A percentile compares a stretch with the other conserved stretches of the same genome.
Evolutionary conservation across 2,329 filamentous ascomycete species (phyloP).

Genomic region (Colletotrichum aenigma): DNA sequence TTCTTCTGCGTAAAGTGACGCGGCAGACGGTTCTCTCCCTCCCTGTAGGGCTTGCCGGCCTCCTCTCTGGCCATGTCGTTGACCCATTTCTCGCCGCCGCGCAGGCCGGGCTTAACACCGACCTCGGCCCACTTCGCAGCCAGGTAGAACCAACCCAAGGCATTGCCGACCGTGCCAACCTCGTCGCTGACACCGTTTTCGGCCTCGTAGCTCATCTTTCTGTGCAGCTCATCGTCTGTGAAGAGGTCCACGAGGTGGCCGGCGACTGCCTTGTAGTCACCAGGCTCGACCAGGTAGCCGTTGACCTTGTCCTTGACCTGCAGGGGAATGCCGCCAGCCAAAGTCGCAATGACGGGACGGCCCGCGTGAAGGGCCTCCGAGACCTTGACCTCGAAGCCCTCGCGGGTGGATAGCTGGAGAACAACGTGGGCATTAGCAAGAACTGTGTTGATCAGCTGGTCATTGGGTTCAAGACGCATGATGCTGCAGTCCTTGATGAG

Average conservation of each 20-base stretch:
- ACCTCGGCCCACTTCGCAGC: conserved; percentile 67
- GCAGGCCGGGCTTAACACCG: conserved; percentile 51
- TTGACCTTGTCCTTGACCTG: conserved; percentile 75
- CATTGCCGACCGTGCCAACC: conserved; percentile 81
- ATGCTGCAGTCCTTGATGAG: conserved; percentile 71
- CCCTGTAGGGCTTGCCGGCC: conserved; percentile 61
- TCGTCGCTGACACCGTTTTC: conserved; percentile 75
- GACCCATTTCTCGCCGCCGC: conserved; percentile 69
- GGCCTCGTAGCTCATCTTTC: conserved; percentile 69
- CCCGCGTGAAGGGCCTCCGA: conserved; percentile 84
- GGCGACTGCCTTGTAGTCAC: conserved; percentile 73
- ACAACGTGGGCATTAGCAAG: conserved; percentile 75
- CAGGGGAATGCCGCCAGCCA: conserved; percentile 79
- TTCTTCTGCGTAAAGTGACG: conserved; percentile 42
- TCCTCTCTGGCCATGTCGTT: conserved; percentile 75
- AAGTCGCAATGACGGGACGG: conserved; percentile 76
- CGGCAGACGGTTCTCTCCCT: conserved; percentile 66
- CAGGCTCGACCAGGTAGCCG: conserved; percentile 75
- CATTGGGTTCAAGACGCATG: conserved; percentile 77
- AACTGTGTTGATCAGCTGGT: conserved; percentile 80
- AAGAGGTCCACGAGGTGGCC: conserved; percentile 69
- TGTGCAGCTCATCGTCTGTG: conserved; percentile 67
- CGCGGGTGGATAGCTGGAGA: conserved; percentile 79
- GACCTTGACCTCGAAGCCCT: conserved; percentile 88
- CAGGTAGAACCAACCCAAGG: conserved; percentile 78